Conservation (phyloP, 2,329 filamentous ascomycete genomes). For the Paecilomyces sp. region DNA sequence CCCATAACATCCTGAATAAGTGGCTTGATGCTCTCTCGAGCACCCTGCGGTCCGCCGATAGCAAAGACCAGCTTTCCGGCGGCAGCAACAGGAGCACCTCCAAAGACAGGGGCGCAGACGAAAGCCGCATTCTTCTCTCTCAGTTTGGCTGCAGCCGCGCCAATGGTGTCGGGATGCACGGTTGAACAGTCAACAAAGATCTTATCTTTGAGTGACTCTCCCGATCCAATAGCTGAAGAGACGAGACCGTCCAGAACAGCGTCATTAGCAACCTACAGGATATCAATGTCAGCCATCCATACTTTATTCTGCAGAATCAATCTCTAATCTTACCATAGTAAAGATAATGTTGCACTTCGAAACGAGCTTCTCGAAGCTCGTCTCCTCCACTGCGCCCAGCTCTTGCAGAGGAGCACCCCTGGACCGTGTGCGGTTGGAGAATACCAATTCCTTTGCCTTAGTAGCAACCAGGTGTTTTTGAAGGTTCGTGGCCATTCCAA, state of each 20-base stretch:
- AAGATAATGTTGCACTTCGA: slow-evolving; percentile 33
- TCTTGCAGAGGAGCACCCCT: slow-evolving; percentile 29
- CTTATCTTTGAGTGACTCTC: slow-evolving; percentile 54
- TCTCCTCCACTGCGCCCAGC: slow-evolving; percentile 25
- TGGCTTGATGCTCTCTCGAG: slow-evolving; percentile 26
- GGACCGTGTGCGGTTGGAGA: slow-evolving; percentile 35
- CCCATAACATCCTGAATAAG: slow-evolving; percentile 39
- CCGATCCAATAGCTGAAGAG: slow-evolving; percentile 16
- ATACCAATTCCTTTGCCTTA: slow-evolving; percentile 25
- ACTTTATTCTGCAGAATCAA: slow-evolving; percentile 2
- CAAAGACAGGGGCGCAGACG: slow-evolving; percentile 37
- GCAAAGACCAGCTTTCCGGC: slow-evolving; percentile 41
- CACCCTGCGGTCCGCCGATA: slow-evolving; percentile 31
- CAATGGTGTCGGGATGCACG: slow-evolving; percentile 65
- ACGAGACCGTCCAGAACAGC: slow-evolving; percentile 26
- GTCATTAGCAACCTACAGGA: slow-evolving; percentile 33
- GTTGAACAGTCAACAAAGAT: slow-evolving; percentile 83
- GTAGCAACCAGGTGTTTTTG: slow-evolving; percentile 31
- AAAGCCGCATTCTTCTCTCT: slow-evolving; percentile 28
- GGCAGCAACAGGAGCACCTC: slow-evolving; percentile 36
- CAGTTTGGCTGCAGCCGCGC: slow-evolving; percentile 23
- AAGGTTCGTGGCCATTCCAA: slow-evolving; percentile 37
- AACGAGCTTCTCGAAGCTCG: slow-evolving; percentile 27
- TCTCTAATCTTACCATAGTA: slow-evolving; percentile 22
- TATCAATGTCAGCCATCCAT: slow-evolving; percentile 2